A percentile compares a stretch with the other conserved stretches of the same genome.
Evolutionary conservation across 352 stramenopile genomes (phyloP).

Genomic region (Pythium guiyangense): DNA sequence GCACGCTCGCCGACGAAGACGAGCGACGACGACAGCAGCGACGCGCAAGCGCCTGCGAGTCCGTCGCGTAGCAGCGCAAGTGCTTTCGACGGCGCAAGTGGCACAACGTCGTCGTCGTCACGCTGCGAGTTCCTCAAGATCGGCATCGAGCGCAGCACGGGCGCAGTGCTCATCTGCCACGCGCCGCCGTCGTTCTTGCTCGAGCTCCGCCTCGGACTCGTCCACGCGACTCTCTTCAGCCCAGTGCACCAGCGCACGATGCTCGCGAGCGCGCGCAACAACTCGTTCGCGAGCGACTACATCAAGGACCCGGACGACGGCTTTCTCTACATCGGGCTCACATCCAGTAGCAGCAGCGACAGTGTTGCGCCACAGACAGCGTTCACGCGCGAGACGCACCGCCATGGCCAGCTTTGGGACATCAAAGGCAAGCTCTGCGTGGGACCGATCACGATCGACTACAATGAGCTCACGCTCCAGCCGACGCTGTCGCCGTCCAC

Average conservation of each 20-base stretch:
- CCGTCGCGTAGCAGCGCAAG: not conserved
- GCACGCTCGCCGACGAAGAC: constrained; percentile 2
- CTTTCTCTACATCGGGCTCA: constrained; percentile 68
- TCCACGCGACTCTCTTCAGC: constrained; percentile 35
- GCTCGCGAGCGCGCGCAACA: constrained; percentile 20
- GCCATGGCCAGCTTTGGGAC: constrained; percentile 22
- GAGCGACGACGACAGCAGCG: not conserved
- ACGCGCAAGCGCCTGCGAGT: no score
- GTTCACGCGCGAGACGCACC: constrained; percentile 3
- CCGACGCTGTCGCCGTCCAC: constrained; percentile 17
- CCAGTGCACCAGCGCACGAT: constrained; percentile 8
- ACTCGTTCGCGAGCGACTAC: constrained; percentile 57
- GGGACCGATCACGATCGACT: constrained; percentile 52
- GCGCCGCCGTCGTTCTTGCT: constrained; percentile 34
- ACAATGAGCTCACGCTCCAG: constrained; percentile 46
- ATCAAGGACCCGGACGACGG: constrained; percentile 59
- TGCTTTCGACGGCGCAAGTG: not conserved
- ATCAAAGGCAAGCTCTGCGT: constrained; percentile 59
- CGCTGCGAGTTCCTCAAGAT: constrained; percentile 31
- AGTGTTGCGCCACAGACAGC: constrained; percentile 1
- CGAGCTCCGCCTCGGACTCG: constrained; percentile 50
- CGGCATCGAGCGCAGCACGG: constrained; percentile 38
- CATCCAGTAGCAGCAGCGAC: constrained; percentile 29
- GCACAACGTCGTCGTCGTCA: not conserved
- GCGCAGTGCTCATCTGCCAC: constrained; percentile 32